Base-by-base conservation (phyloP, 2,329 filamentous ascomycete genomes). In the Herpotrichia juniperi region DNA sequence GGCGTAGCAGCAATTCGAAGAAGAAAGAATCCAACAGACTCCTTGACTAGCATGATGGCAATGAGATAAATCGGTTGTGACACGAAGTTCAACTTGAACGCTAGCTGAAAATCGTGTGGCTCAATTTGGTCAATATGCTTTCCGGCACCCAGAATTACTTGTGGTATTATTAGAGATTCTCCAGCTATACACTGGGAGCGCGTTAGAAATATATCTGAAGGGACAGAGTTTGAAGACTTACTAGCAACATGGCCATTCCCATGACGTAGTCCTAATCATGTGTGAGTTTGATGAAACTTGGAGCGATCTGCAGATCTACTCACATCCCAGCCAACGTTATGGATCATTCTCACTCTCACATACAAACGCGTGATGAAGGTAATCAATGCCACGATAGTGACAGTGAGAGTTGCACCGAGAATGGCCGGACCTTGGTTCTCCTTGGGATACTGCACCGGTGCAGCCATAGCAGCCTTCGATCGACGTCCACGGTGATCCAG, bases 281-380 rank as follows among this genome's bases (percentile, higher is more conserved):
- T n/a, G 50, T 67, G 42, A 63, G 51, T 32, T 17, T n/a, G 34
- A 32, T 5, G 10, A 25, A 24, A 40, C 32, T 22, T 47, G 12
- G 19, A 9, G 19, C 9, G 25, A 4, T 24, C 11, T 17, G 9
- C 37, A n/a, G 14, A 17, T n/a, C 14, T 24, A 37, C 64, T 61
- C 42, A 69, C 82, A 71, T 84, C 82, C 59, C 74, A 72, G 2
- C 81, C 81, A 19, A 79, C 66, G 44, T 78, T 79, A 11, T 75
- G 76, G 46, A 83, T 77, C 68, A 83, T 75, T 16, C 66, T 64
- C 4, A 76, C 26, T n/a, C 81, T 74, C 24, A 83, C 82, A 47
- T 78, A 81, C 9, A 79, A 55, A 17, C 80, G 74, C 25, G 75
- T 63, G 9, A 69, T 22, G 3, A 79, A 73, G 0, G 73, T 71